Evolutionary conservation across 2,329 filamentous ascomycete genomes (phyloP).

Genomic region (Sclerotinia minor): DNA sequence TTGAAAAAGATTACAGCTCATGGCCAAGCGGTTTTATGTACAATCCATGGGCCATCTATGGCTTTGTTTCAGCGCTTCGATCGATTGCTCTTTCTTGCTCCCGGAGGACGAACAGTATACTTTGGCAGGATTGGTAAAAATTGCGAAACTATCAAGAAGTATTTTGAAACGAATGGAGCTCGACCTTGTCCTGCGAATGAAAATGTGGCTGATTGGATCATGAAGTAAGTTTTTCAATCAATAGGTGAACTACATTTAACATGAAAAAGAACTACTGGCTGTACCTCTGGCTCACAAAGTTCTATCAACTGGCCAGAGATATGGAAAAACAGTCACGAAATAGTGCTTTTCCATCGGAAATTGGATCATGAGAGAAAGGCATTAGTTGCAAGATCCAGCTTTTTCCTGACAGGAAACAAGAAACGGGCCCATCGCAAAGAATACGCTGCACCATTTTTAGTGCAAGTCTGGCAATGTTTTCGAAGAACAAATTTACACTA

Average conservation of each 20-base stretch:
- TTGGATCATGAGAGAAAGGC: slow-evolving; percentile 52
- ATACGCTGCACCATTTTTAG: slow-evolving; percentile 60
- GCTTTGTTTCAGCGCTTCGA: slow-evolving; percentile 92
- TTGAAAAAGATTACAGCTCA: slow-evolving; percentile 85
- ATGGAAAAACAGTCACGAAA: slow-evolving; percentile 57
- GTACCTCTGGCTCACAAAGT: slow-evolving; percentile 57
- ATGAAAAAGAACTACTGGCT: slow-evolving; percentile 50
- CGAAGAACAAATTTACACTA: slow-evolving; percentile 61
- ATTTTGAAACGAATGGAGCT: slow-evolving; percentile 73
- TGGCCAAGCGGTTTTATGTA: slow-evolving; percentile 88
- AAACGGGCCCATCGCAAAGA: slow-evolving; percentile 53
- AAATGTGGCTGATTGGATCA: slow-evolving; percentile 83
- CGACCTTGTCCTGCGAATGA: slow-evolving; percentile 63
- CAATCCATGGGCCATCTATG: slow-evolving; percentile 90
- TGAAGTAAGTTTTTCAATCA: slow-evolving; percentile 42
- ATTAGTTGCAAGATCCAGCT: slow-evolving; percentile 35
- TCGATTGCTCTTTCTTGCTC: slow-evolving; percentile 72
- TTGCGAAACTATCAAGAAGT: slow-evolving; percentile 64
- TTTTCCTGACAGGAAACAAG: slow-evolving; percentile 41
- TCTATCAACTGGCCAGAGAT: slow-evolving; percentile 63
- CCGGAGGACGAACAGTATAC: slow-evolving; percentile 75
- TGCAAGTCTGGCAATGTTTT: slow-evolving; percentile 56
- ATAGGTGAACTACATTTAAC: not conserved
- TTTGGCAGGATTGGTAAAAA: slow-evolving; percentile 76
- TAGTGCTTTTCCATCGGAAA: slow-evolving; percentile 45